Evolutionary conservation across 1,284 basidiomycete genomes (phyloP), one percentile per base, ranked within the genome.

Genomic region (Naganishia liquefaciens): DNA sequence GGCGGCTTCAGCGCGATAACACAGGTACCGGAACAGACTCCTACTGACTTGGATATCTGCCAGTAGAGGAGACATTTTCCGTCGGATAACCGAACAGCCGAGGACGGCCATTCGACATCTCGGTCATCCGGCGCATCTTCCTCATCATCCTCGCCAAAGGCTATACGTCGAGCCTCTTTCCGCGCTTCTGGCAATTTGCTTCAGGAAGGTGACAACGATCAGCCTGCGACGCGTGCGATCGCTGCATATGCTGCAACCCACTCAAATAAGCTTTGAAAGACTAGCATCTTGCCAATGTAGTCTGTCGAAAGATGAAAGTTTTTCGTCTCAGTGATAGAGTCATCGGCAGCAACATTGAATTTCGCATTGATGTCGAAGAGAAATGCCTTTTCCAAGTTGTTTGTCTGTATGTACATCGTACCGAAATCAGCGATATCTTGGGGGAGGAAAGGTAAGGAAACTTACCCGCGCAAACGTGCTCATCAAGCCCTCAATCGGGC

Each of bases 331-430:
- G 96, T 90, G 0, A 95, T 92, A 0, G 91, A 91, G 21, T 89
- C 87, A 74, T 99, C 95, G 6, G 93, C 93, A 1, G 93, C 93
- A 23, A 98, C 84, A 72, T 93, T 95, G 39, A 98, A 82, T 60
- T 91, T 84, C 21, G 91, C 91, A 5, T 84, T 84, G 4, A 87
- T 86, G 75, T 99, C 95, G 72, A 97, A 97, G 13, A 98, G 79
- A 76, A 94, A 97, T 0, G 91, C 90, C 76, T 96, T 97, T 44
- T 91, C 88, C 53, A 68, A 65, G 37, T 54, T 47, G 40, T 57
- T 61, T 49, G 54, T 54, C 60, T 65, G 61, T 5, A 2, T 9
- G n/a, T 10, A 21, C 21, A 23, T 7, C 4, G 37, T 9, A 17
- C 19, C 37, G 58, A 17, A 53, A 43, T 37, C 10, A 23, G 11